These are phyloP conservation scores for Tricholoma sp. DNA, from an alignment of 768 basidiomycete genomes.

Conservation along the genomic window DNA sequence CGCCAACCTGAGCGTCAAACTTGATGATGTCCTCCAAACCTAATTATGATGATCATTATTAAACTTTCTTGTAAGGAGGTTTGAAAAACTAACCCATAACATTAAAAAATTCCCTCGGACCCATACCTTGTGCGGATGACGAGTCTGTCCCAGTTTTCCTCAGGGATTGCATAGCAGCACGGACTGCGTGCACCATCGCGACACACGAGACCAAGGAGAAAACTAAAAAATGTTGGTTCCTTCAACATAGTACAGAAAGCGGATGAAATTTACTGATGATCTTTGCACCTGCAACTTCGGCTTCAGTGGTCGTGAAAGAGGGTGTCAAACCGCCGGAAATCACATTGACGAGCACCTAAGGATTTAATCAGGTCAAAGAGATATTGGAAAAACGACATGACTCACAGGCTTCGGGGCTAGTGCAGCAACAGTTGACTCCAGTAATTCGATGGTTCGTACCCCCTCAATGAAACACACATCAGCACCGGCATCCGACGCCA, in stretches of 20 bases:
- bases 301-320: constrained; percentile 64
- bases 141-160: constrained; percentile 80
- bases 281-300: constrained; percentile 66
- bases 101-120: constrained; percentile 72
- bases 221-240: constrained; percentile 32
- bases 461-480: constrained; percentile 84
- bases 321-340: constrained; percentile 77
- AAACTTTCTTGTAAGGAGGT: not conserved
- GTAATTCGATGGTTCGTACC: constrained; percentile 61
- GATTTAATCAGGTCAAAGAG: not conserved
- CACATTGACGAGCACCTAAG: constrained; percentile 67
- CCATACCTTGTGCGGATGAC: constrained; percentile 55
- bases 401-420: constrained; percentile 66
- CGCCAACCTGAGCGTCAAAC: constrained; percentile 54
- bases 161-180: constrained; percentile 68
- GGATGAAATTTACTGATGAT: constrained; percentile 56
- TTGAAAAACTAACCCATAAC: constrained; percentile 52
- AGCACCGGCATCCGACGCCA: constrained; percentile 69
- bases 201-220: constrained; percentile 76
- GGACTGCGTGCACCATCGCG: constrained; percentile 71
- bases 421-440: constrained; percentile 58
- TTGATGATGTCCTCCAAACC: constrained; percentile 50
- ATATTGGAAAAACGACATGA: not conserved
- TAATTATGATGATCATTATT: constrained; percentile 16
- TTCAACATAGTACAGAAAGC: not conserved